phyloP scores from a whole-genome alignment of 2,329 filamentous ascomycete species.

The Hymenoscyphus scutula region DNA sequence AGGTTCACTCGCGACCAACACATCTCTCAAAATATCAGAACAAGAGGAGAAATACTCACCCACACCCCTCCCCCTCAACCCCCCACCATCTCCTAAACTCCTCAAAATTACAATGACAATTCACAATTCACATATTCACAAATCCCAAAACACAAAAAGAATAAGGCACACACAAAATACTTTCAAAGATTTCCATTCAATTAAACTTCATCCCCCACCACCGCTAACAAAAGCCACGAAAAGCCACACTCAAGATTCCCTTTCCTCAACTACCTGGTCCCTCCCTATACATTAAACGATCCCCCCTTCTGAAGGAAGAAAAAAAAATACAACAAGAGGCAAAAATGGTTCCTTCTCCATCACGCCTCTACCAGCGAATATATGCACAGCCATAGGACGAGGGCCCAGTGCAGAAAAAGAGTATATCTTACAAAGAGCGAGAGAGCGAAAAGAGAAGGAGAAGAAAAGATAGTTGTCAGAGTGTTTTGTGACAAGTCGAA shows the following conservation, averaged over 20 bases:
- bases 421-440: conserved; percentile 34
- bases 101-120: too few species aligned
- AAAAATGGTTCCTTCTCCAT: background rate
- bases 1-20: too few species aligned
- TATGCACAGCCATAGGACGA: conserved; percentile 27
- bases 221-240: too few species aligned
- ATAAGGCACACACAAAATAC: background rate
- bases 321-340: background rate
- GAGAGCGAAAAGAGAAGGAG: conserved; percentile 19
- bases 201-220: background rate
- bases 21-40: too few species aligned
- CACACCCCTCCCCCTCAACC: too few species aligned
- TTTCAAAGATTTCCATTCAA: background rate
- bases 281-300: background rate
- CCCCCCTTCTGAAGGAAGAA: too few species aligned
- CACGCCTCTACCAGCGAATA: background rate
- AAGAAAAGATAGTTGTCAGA: conserved; percentile 19
- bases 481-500: conserved; percentile 2
- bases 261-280: too few species aligned
- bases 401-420: conserved; percentile 21
- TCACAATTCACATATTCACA: too few species aligned
- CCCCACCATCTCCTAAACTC: too few species aligned
- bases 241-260: background rate
- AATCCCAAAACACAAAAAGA: too few species aligned
- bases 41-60: too few species aligned